phyloP scores from a whole-genome alignment of 495 filamentous ascomycete species.

The Tuber brumale region DNA sequence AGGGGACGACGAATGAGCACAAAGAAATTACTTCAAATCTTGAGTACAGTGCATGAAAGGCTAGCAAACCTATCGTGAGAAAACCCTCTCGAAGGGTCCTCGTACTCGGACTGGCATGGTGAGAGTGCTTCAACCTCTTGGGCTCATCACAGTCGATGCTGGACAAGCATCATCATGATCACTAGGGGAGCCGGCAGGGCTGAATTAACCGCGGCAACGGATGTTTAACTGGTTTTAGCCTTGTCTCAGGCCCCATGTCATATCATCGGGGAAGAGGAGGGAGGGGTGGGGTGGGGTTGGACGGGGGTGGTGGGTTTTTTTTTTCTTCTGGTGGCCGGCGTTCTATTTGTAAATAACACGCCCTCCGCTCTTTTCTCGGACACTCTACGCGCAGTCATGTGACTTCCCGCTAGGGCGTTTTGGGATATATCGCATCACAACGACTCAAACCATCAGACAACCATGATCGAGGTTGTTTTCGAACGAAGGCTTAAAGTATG shows the following conservation, averaged over 20 bases:
- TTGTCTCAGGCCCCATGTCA: slow-evolving; percentile 29
- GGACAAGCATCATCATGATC: background rate
- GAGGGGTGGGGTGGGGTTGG: slow-evolving; percentile 13
- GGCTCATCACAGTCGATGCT: background rate
- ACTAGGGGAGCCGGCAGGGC: slow-evolving; percentile 23
- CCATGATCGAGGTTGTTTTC: background rate
- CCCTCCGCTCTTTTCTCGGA: slow-evolving; percentile 24
- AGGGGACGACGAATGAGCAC: background rate
- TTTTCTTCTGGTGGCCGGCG: slow-evolving; percentile 11
- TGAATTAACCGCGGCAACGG: slow-evolving; percentile 31
- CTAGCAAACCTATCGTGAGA: slow-evolving; percentile 15
- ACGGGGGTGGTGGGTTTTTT: slow-evolving; percentile 14
- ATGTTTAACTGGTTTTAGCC: slow-evolving; percentile 34
- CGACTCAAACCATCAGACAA: background rate
- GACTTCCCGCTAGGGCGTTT: slow-evolving; percentile 22
- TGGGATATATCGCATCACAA: background rate
- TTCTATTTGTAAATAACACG: slow-evolving; percentile 41
- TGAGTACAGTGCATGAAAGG: slow-evolving; percentile 8
- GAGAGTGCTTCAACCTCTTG: background rate
- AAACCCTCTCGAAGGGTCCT: background rate
- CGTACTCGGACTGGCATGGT: background rate
- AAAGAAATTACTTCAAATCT: background rate
- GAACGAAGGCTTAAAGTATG: background rate
- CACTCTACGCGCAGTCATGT: slow-evolving; percentile 38
- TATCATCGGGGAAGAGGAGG: slow-evolving; percentile 8